Percentiles rank a stretch among this genome's conserved stretches.
Conservation (phyloP, 2,329 filamentous ascomycete species). For the Microdochium bolleyi region DNA sequence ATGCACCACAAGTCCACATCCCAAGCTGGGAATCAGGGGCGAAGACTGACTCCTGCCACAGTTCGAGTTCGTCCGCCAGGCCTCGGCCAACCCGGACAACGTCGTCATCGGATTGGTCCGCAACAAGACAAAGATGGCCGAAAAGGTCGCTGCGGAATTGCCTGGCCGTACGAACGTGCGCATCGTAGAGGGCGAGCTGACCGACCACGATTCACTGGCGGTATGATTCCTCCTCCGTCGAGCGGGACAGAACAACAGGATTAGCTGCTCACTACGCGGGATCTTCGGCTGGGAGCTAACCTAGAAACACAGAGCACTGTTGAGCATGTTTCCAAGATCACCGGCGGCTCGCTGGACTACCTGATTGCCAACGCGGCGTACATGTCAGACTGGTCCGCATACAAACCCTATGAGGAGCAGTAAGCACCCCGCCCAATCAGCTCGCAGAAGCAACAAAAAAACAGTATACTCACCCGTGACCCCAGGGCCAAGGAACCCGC, state of each 20-base stretch:
- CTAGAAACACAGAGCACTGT: constrained; percentile 12
- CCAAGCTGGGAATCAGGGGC: background rate
- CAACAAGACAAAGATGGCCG: constrained; percentile 32
- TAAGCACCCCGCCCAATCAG: constrained; percentile 15
- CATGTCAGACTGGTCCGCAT: constrained; percentile 18
- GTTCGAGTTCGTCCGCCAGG: constrained; percentile 40
- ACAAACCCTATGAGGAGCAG: constrained; percentile 25
- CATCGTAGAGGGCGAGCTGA: constrained; percentile 36
- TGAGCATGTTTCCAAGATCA: constrained; percentile 19
- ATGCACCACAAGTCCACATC: background rate
- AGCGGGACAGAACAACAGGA: no score
- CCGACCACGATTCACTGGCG: constrained; percentile 28
- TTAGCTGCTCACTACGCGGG: no score
- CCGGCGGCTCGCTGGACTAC: constrained; percentile 35
- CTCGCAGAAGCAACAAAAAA: background rate
- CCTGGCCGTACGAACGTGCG: constrained; percentile 30
- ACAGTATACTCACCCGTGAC: background rate
- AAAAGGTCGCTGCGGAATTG: constrained; percentile 32
- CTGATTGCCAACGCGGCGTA: constrained; percentile 42
- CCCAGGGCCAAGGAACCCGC: constrained; percentile 9
- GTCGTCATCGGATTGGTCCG: constrained; percentile 38
- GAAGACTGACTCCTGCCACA: constrained; percentile 12
- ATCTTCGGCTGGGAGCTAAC: no score
- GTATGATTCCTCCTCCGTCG: no score
- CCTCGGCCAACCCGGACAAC: constrained; percentile 34